Conservation (phyloP, 495 filamentous ascomycete genomes). For the Tuber umbilicatum region DNA sequence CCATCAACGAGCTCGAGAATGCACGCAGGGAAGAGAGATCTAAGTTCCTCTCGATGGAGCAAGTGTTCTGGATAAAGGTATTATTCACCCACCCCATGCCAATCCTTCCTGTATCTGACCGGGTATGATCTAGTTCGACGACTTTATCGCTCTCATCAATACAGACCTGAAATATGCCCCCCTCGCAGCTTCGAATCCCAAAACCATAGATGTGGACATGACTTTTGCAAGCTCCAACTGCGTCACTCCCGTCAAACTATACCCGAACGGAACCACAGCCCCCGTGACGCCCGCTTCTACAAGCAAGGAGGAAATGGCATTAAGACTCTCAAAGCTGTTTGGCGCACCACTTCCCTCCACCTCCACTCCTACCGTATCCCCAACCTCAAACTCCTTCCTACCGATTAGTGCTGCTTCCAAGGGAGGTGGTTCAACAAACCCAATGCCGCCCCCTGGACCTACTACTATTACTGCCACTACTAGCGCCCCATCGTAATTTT, state of each 20-base stretch:
- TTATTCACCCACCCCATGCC: not conserved
- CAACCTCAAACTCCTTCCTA: conserved; percentile 19
- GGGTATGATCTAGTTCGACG: conserved; percentile 29
- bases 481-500: not conserved
- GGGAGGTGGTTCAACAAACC: not conserved
- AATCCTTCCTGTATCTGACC: conserved; percentile 4
- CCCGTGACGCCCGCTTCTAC: conserved; percentile 7
- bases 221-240: conserved; percentile 21
- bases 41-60: conserved; percentile 38
- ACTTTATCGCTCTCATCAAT: conserved; percentile 32
- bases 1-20: conserved; percentile 27
- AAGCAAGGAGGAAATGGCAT: conserved; percentile 33
- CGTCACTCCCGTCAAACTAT: conserved; percentile 22
- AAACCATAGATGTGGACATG: conserved; percentile 33
- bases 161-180: conserved; percentile 22
- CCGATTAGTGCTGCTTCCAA: not conserved
- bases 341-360: conserved; percentile 16
- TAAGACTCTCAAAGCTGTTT: conserved; percentile 28
- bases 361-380: conserved; percentile 18
- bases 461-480: not conserved
- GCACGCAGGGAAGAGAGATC: conserved; percentile 29
- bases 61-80: conserved; percentile 42
- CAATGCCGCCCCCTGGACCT: not conserved
- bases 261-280: conserved; percentile 18
- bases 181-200: conserved; percentile 18